Conservation (phyloP, 179 eudicot species). For the Silene noctiflora region DNA sequence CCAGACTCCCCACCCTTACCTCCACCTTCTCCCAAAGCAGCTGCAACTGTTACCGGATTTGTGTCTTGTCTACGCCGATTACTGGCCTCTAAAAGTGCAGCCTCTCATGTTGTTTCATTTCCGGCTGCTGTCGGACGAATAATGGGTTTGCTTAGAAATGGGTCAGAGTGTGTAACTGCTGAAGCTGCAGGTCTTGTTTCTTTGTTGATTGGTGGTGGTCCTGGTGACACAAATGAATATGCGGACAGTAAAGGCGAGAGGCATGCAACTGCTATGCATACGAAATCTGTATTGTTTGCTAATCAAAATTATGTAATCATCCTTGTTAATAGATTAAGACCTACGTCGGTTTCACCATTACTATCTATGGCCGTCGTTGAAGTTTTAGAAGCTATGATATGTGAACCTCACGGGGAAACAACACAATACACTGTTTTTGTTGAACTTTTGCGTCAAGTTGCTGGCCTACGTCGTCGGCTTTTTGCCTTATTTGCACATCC, state of each 20-base stretch:
- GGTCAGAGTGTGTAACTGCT: constrained; percentile 95
- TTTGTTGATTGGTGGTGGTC: constrained; percentile 97
- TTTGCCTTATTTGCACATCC: constrained; percentile 99
- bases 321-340: constrained; percentile 88
- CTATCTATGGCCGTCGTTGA: constrained; percentile 93
- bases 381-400: constrained; percentile 96
- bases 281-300: constrained; percentile 87
- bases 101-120: constrained; percentile 95
- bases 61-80: constrained; percentile 83
- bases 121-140: constrained; percentile 99
- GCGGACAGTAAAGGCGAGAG: constrained; percentile 87
- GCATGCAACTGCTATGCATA: constrained; percentile 93
- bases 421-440: constrained; percentile 96
- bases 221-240: constrained; percentile 63
- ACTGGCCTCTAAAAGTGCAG: constrained; percentile 87
- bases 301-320: constrained; percentile 60
- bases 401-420: constrained; percentile 98
- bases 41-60: constrained; percentile 95
- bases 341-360: constrained; percentile 88
- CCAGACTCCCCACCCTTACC: constrained; percentile 96
- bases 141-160: constrained; percentile 97
- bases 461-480: constrained; percentile 84
- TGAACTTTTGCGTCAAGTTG: constrained; percentile 90
- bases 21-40: constrained; percentile 99
- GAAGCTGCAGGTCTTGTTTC: constrained; percentile 92